Evolutionary conservation across 306 rosid genomes (phyloP).

Genomic region (Castanea sativa): DNA sequence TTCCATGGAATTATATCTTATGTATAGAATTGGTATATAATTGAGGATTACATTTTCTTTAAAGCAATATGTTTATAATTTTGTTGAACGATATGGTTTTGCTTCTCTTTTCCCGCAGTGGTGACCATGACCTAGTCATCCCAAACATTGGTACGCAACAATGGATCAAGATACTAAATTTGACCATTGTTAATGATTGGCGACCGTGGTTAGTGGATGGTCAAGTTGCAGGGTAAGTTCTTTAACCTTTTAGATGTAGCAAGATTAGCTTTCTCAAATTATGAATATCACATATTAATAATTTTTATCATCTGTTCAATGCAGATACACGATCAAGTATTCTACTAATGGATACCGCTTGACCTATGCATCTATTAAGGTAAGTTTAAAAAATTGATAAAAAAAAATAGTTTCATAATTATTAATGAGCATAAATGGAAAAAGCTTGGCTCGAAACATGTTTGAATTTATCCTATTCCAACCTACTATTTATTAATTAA

Average conservation of each 20-base stretch:
- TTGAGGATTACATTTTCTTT: background rate
- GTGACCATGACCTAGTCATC: slow-evolving; percentile 25
- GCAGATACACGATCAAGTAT: slow-evolving; percentile 22
- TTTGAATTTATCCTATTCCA: too few species aligned
- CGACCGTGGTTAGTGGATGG: slow-evolving; percentile 28
- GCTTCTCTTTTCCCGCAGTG: slow-evolving; percentile 3
- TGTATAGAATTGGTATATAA: too few species aligned
- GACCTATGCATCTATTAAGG: slow-evolving; percentile 26
- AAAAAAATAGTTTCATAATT: background rate
- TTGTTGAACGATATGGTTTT: background rate
- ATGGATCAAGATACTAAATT: slow-evolving; percentile 17
- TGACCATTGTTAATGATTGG: slow-evolving; percentile 28
- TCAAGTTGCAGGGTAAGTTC: slow-evolving; percentile 28
- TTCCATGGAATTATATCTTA: too few species aligned
- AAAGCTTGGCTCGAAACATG: too few species aligned
- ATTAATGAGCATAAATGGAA: too few species aligned
- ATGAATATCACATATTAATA: background rate
- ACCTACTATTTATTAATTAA: too few species aligned
- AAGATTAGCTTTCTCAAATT: background rate
- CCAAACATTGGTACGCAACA: slow-evolving; percentile 20
- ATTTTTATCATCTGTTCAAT: background rate
- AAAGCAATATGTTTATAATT: background rate
- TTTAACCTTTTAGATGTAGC: background rate
- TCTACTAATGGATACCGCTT: slow-evolving; percentile 19
- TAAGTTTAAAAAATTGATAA: background rate